phyloP scores from a whole-genome alignment of 352 stramenopile genomes.

The Detonula confervacea region DNA sequence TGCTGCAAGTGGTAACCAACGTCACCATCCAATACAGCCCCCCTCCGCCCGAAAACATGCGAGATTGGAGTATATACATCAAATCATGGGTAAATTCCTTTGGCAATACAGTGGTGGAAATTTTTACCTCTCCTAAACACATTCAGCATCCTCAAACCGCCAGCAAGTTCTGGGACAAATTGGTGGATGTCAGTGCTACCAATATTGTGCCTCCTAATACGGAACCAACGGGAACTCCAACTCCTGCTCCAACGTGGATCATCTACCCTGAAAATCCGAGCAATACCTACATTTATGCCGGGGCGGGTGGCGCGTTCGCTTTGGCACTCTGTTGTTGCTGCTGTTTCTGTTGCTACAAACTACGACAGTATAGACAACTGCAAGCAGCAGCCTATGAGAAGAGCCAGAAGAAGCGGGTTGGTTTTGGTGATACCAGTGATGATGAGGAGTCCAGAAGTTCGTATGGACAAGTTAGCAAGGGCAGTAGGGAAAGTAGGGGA shows the following conservation, averaged over 20 bases:
- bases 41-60: constrained; percentile 26
- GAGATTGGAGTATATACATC: constrained; percentile 61
- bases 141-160: constrained; percentile 54
- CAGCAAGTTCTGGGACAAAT: constrained; percentile 57
- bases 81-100: constrained; percentile 66
- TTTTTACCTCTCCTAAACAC: constrained; percentile 59
- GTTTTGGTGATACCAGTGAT: no score
- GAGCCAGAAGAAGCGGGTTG: no score
- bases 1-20: constrained; percentile 52
- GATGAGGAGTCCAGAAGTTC: no score
- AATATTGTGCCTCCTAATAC: constrained; percentile 44
- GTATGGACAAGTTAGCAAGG: no score
- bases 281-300: constrained; percentile 32
- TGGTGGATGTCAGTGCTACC: constrained; percentile 41
- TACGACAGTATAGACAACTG: constrained; percentile 18
- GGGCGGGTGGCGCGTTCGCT: background rate
- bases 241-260: constrained; percentile 39
- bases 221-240: constrained; percentile 28
- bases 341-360: constrained; percentile 17
- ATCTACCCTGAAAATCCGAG: constrained; percentile 37
- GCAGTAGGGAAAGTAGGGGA: no score
- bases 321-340: constrained; percentile 27
- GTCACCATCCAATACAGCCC: constrained; percentile 45
- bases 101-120: constrained; percentile 54
- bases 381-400: constrained; percentile 6